Evolutionary conservation across 208 protist genomes (phyloP), one percentile per base, ranked within the genome.

Genomic region (Wallacemonas sp.): DNA sequence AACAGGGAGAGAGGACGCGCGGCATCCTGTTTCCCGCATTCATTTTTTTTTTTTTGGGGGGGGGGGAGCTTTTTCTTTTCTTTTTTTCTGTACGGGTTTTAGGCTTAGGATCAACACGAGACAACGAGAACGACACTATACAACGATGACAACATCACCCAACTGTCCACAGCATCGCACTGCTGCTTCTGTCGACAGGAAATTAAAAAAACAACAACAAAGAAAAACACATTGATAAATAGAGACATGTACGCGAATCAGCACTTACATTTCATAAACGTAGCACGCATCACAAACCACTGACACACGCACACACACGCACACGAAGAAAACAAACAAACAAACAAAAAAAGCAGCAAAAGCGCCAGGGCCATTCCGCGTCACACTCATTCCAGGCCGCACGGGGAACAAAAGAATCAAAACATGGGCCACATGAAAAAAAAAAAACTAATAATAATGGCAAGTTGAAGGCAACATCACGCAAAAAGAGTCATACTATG

Each of bases 231-330:
- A 41, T 6, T 17, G 9, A 41, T 41, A 14, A 41, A 6, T 14
- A 41, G 9, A 14, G 36, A 14, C 6, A 14, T 41, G 36, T 41
- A 14, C 36, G 14, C 6, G 14, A 41, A 41, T 21, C 47, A 34
- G 33, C 8, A 31, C 11, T 55, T 45, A 56, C 46, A 39, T 17
- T n/a, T 22, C 60, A 54, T 66, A 54, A 21, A 55, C 41, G 30
- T 38, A 21, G 34, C n/a, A 14, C 28, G 42, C 14, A 47, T 51
- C 34, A 1, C 60, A 22, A 11, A 8, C 19, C 24, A 55, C 27
- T 26, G 19, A 45, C 36, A 58, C 36, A 41, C 14, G 36, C 36
- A 41, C 9, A 41, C 36, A 41, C 36, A 41, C 36, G 36, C 9
- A 17, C 36, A 17, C 9, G 14, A 41, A 41, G 36, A 14, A 41